Base-by-base conservation (phyloP, 75 land plant species). In the Pinus tabuliformis region DNA sequence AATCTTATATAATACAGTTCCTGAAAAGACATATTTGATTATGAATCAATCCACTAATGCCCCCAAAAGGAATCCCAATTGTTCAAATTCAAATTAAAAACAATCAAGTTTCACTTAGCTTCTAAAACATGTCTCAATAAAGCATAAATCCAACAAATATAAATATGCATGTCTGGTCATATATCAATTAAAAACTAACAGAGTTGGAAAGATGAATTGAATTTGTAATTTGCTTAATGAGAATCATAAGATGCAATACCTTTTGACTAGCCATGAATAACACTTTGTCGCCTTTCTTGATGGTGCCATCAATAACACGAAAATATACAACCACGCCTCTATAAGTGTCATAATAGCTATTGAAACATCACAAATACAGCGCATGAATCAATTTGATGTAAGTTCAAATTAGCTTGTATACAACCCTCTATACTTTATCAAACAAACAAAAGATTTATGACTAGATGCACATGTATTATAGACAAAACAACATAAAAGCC, bases 261-360 rank as follows among this genome's bases (percentile, higher is more conserved):
- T 97, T 97, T 70, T 82, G 83, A 90, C 99, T 97, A 13, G 99
- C 99, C 99, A 97, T 97, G 72, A 97, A 97, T 60, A 86, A 83
- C 56, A 95, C 84, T 62, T 78, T 83, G 78, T 97, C 98, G 16
- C 94, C 96, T 84, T 86, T 91, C 83, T 87, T 91, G n/a, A 95
- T 75, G 63, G 85, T 91, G 54, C 99, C 99, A 87, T 97, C 99
- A 82, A 95, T 81, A 26, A 97, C 89, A 73, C 99, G 87, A 83
- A 95, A 97, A 82, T 97, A 97, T 54, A 92, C 99, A 76, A 97
- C 89, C 21, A 97, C 99, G 45, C 99, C 99, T 75, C 99, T 87
- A 70, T 97, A 97, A 11, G 94, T 74, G 83, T 97, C 99, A 84
- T 89, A 97, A 73, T 97, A 97, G 76, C 98, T 95, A 86, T 73